Evolutionary conservation across 1,139 yeast genomes (phyloP).

Genomic region (Candida gigantensis): DNA sequence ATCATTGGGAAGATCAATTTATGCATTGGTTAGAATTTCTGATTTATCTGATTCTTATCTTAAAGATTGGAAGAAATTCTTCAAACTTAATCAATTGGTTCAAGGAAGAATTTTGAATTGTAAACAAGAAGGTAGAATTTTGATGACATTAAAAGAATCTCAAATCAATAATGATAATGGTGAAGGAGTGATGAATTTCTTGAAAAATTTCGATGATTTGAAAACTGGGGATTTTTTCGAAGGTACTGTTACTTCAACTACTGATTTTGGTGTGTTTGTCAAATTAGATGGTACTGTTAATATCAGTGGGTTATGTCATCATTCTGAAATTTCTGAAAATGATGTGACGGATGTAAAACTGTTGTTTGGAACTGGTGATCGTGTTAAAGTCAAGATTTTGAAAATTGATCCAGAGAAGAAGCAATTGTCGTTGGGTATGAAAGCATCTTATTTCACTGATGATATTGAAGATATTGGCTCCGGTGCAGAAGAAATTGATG

Average conservation of each 20-base stretch:
- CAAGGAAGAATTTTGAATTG: conserved; percentile 70
- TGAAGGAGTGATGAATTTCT: conserved; percentile 54
- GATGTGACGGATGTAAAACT: conserved; percentile 50
- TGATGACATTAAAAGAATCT: conserved; percentile 79
- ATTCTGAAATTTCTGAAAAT: conserved; percentile 78
- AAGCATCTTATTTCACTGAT: conserved; percentile 79
- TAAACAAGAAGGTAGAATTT: conserved; percentile 63
- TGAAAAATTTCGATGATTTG: conserved; percentile 66
- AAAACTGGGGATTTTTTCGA: conserved; percentile 69
- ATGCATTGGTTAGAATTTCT: conserved; percentile 79
- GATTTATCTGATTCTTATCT: conserved; percentile 80
- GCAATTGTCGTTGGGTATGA: conserved; percentile 86
- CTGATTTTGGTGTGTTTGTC: conserved; percentile 91
- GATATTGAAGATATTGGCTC: conserved; percentile 36
- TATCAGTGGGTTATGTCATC: conserved; percentile 86
- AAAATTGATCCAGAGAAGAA: conserved; percentile 63
- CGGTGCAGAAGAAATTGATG: conserved; percentile 31
- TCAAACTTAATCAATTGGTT: conserved; percentile 71
- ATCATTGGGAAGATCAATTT: conserved; percentile 67
- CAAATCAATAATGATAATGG: conserved; percentile 48
- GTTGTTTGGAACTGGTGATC: conserved; percentile 83
- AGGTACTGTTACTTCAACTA: conserved; percentile 77
- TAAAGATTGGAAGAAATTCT: conserved; percentile 85
- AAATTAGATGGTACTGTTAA: conserved; percentile 72
- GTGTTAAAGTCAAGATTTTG: conserved; percentile 81